Evolutionary conservation across 2,329 filamentous ascomycete species (phyloP).

Genomic region (Colletotrichum falcatum): DNA sequence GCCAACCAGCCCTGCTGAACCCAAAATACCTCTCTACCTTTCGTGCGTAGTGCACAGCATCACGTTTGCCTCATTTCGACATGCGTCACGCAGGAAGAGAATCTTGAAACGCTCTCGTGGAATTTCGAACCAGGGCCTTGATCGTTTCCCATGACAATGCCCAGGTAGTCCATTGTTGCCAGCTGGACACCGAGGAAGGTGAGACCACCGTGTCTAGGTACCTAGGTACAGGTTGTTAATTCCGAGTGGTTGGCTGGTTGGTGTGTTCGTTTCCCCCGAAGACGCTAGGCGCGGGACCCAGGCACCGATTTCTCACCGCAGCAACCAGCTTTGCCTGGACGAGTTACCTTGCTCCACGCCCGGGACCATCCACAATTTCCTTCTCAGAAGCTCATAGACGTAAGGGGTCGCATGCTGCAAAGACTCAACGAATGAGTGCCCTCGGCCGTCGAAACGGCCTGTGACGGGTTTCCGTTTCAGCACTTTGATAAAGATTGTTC

Average conservation of each 20-base stretch:
- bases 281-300: constrained; percentile 25
- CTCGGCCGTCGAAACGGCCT: background rate
- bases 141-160: constrained; percentile 4
- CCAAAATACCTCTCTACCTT: too few species aligned
- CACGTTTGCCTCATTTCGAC: constrained; percentile 6
- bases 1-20: background rate
- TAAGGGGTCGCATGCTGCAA: background rate
- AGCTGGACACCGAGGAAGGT: background rate
- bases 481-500: background rate
- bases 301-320: constrained; percentile 14
- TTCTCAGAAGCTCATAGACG: background rate
- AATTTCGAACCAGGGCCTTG: background rate
- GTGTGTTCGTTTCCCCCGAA: background rate
- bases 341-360: constrained; percentile 36
- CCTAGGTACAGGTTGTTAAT: too few species aligned
- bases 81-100: background rate
- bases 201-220: too few species aligned
- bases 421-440: constrained; percentile 1
- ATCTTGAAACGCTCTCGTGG: background rate
- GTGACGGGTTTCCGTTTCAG: background rate
- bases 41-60: too few species aligned
- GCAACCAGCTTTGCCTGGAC: constrained; percentile 20
- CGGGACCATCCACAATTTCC: constrained; percentile 12
- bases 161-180: constrained; percentile 9
- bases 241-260: constrained; percentile 16